These are phyloP conservation scores for Phialemoniopsis sp. DNA, from an alignment of 2,329 filamentous ascomycete genomes.

Conservation along the genomic window DNA sequence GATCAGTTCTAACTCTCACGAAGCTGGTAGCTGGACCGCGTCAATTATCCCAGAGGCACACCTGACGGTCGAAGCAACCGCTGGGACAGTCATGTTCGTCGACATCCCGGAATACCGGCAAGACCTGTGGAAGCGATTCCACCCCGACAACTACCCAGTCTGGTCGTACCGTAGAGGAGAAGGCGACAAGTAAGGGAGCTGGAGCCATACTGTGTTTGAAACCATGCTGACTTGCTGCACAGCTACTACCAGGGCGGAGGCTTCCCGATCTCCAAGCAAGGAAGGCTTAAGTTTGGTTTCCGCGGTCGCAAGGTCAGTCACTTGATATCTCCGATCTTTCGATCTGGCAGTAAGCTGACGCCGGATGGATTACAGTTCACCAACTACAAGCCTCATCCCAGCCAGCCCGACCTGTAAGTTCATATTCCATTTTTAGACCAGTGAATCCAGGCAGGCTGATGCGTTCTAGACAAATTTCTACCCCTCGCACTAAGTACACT, in stretches of 20 bases:
- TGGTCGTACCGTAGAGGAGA: constrained; percentile 17
- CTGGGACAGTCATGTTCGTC: constrained; percentile 27
- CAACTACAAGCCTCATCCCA: no score
- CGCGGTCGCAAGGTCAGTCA: constrained; percentile 7
- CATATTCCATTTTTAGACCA: no score
- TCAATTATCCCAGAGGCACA: constrained; percentile 19
- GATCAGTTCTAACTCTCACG: no score
- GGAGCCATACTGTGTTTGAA: no score
- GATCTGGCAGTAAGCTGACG: no score
- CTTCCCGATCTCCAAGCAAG: constrained; percentile 15
- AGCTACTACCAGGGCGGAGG: constrained; percentile 14
- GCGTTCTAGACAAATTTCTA: constrained; percentile 7
- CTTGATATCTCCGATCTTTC: no score
- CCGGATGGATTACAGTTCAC: no score
- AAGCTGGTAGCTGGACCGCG: constrained; percentile 20
- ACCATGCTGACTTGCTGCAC: no score
- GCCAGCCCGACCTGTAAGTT: no score
- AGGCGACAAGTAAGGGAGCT: constrained; percentile 4
- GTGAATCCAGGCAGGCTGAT: no score
- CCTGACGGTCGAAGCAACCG: constrained; percentile 27
- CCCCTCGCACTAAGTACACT: constrained; percentile 16
- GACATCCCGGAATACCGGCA: constrained; percentile 20
- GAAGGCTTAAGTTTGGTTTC: constrained; percentile 18
- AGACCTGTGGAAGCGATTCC: constrained; percentile 26
- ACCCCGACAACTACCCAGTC: constrained; percentile 26